Evolutionary conservation across 1,284 basidiomycete species (phyloP).

Genomic region (Fomitopsis pinicola): DNA sequence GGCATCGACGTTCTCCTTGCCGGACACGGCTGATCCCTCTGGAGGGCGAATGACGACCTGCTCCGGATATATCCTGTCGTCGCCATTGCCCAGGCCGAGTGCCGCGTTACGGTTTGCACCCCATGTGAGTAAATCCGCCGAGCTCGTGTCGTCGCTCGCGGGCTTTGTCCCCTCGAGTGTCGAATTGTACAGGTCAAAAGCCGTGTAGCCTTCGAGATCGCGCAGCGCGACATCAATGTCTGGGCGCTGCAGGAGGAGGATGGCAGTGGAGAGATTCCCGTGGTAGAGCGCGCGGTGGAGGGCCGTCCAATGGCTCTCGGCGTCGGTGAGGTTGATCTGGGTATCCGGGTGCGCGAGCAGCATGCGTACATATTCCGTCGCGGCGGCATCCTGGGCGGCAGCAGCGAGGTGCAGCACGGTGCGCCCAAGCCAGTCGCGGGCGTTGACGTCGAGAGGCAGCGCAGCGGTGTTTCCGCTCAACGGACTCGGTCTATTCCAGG

Average conservation of each 20-base stretch:
- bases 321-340: constrained; percentile 81
- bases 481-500: constrained; percentile 56
- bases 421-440: constrained; percentile 66
- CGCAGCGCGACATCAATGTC: constrained; percentile 78
- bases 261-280: constrained; percentile 79
- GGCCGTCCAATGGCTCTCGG: constrained; percentile 88
- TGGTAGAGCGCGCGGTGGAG: constrained; percentile 88
- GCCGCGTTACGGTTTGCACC: constrained; percentile 87
- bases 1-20: constrained; percentile 30
- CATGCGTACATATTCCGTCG: constrained; percentile 76
- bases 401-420: constrained; percentile 87
- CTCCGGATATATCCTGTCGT: constrained; percentile 82
- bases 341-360: constrained; percentile 78
- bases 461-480: constrained; percentile 33
- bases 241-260: constrained; percentile 69
- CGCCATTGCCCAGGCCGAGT: constrained; percentile 79
- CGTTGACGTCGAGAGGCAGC: constrained; percentile 65
- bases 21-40: constrained; percentile 7
- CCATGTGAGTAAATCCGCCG: constrained; percentile 83
- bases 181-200: constrained; percentile 93
- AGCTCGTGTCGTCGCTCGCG: constrained; percentile 28
- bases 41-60: constrained; percentile 52
- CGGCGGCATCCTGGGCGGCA: constrained; percentile 51
- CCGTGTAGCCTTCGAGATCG: constrained; percentile 88
- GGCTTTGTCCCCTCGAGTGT: constrained; percentile 78